Base-by-base conservation (phyloP, 139 green algal genomes). In the Chlorella ohadii region DNA sequence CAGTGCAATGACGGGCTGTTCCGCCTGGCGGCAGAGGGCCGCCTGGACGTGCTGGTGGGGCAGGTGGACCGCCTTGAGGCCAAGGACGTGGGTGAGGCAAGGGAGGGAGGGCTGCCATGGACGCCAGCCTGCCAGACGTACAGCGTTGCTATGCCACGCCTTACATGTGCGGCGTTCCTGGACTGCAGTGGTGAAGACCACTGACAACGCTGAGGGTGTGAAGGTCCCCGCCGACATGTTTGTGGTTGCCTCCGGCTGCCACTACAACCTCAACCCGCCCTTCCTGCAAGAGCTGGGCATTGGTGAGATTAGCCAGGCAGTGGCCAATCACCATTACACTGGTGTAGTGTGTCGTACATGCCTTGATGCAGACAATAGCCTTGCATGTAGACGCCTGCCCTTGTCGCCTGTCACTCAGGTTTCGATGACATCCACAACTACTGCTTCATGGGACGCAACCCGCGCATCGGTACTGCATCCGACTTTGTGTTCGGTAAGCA, bases 1-100 rank as follows among this genome's bases (percentile, higher is more conserved):
- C 85, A 89, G 61, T 89, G 81, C 81, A 89, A 80, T 59, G 85
- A 89, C 66, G 80, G 66, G 3, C 82, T 81, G 31, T 89, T 89
- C 59, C 38, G 83, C 59, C 72, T 88, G 39, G 72, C 85, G 15
- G 33, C 86, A 13, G 33, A 38, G 31, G 84, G 81, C 1, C 31
- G 76, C 16, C 65, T 66, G 31, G 79, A 31, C 19, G 28, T 56
- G 15, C 13, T 87, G 25, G 13, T 87, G 27, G 83, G 77, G 12
- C 38, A 27, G 4, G 44, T 88, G 22, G 33, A 39, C 65, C 34
- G 47, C 11, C 34, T 87, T 2, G 31, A 36, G 28, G 34, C 22
- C 25, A 13, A 68, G n/a, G 71, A 51, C 23, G 80, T 61, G 55
- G 51, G 73, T 78, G 66, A 59, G 31, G 65, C n/a, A 51, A 22